Evolutionary conservation across 345 rosid genomes (phyloP).

Genomic region (Eucalyptus erythrocorys): DNA sequence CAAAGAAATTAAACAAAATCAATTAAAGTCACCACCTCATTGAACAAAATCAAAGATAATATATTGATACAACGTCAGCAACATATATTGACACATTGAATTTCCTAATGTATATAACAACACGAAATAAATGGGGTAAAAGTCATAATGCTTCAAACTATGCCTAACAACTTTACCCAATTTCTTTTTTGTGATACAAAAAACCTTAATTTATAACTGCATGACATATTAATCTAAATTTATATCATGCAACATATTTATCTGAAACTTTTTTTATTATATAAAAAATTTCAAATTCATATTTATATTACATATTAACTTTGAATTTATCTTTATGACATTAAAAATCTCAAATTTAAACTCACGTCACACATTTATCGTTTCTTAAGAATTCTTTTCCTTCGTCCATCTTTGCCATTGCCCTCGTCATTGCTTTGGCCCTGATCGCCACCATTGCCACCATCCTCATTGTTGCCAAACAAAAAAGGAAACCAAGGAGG

Average conservation of each 20-base stretch:
- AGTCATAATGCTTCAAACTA: background rate
- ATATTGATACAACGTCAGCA: background rate
- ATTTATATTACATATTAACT: no score
- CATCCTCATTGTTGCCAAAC: no score
- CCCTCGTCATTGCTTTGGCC: no score
- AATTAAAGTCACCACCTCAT: background rate
- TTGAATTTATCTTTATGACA: no score
- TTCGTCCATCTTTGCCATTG: no score
- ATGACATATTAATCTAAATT: background rate
- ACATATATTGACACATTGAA: background rate
- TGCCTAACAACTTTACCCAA: fast-evolving
- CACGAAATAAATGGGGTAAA: no score
- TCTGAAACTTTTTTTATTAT: background rate
- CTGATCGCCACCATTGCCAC: no score
- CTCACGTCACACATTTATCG: no score
- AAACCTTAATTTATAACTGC: fast-evolving
- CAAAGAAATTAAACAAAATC: background rate
- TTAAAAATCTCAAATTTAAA: no score
- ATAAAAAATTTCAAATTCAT: no score
- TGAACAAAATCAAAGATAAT: background rate
- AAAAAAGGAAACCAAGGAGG: background rate
- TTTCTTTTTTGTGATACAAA: fast-evolving
- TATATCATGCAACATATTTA: fast-evolving
- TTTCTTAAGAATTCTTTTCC: no score
- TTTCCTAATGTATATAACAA: background rate